phyloP scores from a whole-genome alignment of 495 filamentous ascomycete genomes.

The Neurospora discreta region DNA sequence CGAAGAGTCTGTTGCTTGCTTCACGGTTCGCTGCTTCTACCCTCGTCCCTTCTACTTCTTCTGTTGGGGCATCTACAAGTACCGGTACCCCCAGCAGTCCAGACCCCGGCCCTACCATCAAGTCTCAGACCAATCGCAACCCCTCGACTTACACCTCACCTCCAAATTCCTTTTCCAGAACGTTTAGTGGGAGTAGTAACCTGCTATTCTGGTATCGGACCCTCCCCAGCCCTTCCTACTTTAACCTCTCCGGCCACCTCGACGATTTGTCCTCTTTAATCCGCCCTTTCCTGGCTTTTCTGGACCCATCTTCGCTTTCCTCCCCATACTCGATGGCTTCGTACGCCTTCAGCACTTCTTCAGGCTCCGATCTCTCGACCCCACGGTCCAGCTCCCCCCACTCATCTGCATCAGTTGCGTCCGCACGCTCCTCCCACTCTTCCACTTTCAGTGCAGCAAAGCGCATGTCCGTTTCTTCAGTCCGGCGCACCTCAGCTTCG shows the following conservation, averaged over 20 bases:
- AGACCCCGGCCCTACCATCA: neutral
- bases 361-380: conserved; percentile 40
- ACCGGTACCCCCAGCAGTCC: neutral
- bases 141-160: neutral
- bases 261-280: neutral
- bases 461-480: conserved; percentile 40
- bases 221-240: conserved; percentile 3
- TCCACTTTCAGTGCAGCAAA: conserved; percentile 36
- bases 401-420: conserved; percentile 27
- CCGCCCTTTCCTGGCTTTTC: conserved; percentile 14
- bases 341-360: conserved; percentile 30
- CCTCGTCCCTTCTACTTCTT: neutral
- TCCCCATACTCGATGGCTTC: conserved; percentile 38
- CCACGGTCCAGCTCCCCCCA: conserved; percentile 41
- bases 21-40: neutral
- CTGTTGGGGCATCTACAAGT: neutral
- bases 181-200: neutral
- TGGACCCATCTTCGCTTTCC: conserved; percentile 5
- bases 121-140: neutral
- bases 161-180: neutral
- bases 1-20: neutral
- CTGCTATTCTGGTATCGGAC: neutral
- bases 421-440: conserved; percentile 39
- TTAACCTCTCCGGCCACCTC: conserved; percentile 2
- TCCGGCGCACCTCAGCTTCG: conserved; percentile 35